Base-by-base conservation (phyloP, 2,329 filamentous ascomycete species). In the Ophiostoma sp. region DNA sequence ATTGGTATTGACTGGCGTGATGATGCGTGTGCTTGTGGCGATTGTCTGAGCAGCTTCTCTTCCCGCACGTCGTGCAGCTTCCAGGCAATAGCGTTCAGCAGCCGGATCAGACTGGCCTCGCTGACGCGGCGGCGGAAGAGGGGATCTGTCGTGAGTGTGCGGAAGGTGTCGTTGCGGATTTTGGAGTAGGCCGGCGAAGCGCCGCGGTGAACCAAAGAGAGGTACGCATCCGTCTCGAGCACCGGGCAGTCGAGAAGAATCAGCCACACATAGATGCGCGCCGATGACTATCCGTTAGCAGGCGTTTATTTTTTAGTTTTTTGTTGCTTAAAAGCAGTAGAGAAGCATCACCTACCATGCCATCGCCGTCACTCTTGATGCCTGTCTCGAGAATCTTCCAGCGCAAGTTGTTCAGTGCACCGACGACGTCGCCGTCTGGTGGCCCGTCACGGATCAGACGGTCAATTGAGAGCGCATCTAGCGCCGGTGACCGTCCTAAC, bases 131-230 rank as follows among this genome's bases (percentile, higher is more conserved):
- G 89, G 72, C 95, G 92, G 83, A 98, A 99, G 48, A 99, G 87
- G n/a, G 94, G 94, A 77, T 99, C 95, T 68, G 94, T 97, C 41
- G 95, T 95, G 69, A 99, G 84, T 0, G 95, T 99, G 75, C 95
- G 92, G 79, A 98, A 98, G 57, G 95, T 97, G 79, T 99, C 95
- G 80, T 99, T 97, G 78, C 94, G 92, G 77, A 99, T 99, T 82
- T 99, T 99, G 76, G 92, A 89, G 81, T 99, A 97, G 65, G 93
- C 94, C 0, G 94, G 94, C 3, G 94, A 98, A 33, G 94, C 91
- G 73, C 95, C 94, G 73, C 95, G 92, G 77, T 96, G 93, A 74
- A 99, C 90, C 64, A 98, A 90, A 71, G 87, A 86, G 74, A 98
- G 90, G 79, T 99, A 99, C 72, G 90, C 86, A 76, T 97, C 92